A percentile compares a stretch with the other conserved stretches of the same genome.
These are phyloP conservation scores for Aspergillus costaricaensis DNA, from an alignment of 2,329 filamentous ascomycete species.

Conservation along the genomic window DNA sequence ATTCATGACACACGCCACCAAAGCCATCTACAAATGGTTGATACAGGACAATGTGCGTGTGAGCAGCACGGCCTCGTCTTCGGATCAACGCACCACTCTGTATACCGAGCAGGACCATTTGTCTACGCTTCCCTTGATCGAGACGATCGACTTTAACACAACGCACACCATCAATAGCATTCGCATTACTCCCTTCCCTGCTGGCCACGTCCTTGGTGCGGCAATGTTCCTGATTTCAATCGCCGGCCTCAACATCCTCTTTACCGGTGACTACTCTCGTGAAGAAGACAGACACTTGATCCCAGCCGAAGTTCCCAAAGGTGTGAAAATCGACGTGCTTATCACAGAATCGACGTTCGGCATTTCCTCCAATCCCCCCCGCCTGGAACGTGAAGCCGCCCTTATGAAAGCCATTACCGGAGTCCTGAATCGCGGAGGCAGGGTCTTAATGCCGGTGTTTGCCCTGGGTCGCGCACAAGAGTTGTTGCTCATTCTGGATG, in stretches of 20 bases:
- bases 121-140: slow-evolving; percentile 89
- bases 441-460: slow-evolving; percentile 93
- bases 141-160: slow-evolving; percentile 97
- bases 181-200: slow-evolving; percentile 93
- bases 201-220: slow-evolving; percentile 94
- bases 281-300: slow-evolving; percentile 96
- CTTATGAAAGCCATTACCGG: slow-evolving; percentile 94
- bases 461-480: slow-evolving; percentile 93
- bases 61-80: slow-evolving; percentile 66
- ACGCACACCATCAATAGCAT: slow-evolving; percentile 97
- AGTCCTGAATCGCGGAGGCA: slow-evolving; percentile 86
- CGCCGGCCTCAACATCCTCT: slow-evolving; percentile 92
- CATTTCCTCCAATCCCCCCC: slow-evolving; percentile 88
- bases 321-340: slow-evolving; percentile 89
- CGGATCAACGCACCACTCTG: slow-evolving; percentile 66
- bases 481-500: slow-evolving; percentile 88
- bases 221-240: slow-evolving; percentile 99
- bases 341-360: slow-evolving; percentile 98
- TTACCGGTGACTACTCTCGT: slow-evolving; percentile 95
- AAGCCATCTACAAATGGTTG: slow-evolving; percentile 99
- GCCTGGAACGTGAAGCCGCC: slow-evolving; percentile 85
- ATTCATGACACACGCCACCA: slow-evolving; percentile 99
- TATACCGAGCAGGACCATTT: slow-evolving; percentile 96
- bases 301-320: slow-evolving; percentile 84
- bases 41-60: slow-evolving; percentile 97